Percentiles rank a stretch among this genome's conserved stretches.
These are phyloP conservation scores for Trametes meyenii DNA, from an alignment of 768 basidiomycete genomes.

Conservation along the genomic window DNA sequence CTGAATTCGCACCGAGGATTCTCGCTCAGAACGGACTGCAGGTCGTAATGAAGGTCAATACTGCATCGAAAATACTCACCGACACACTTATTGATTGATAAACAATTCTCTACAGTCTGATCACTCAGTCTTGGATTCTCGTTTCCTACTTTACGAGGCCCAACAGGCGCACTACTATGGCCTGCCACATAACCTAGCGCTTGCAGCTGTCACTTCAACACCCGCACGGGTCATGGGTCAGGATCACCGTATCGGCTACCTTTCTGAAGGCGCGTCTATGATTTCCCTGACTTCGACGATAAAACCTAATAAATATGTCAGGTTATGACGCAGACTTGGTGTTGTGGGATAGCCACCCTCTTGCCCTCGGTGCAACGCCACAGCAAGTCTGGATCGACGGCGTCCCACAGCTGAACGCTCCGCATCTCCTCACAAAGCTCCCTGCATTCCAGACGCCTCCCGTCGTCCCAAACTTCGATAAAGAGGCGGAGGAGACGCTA, in stretches of 20 bases:
- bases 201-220: conserved; percentile 70
- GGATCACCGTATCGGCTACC: conserved; percentile 68
- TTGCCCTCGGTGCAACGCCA: conserved; percentile 79
- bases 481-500: conserved; percentile 56
- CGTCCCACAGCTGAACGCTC: conserved; percentile 62
- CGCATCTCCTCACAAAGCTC: conserved; percentile 58
- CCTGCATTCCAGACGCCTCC: conserved; percentile 53
- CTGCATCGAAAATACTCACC: background rate
- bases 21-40: conserved; percentile 57
- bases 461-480: conserved; percentile 59
- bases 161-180: conserved; percentile 76
- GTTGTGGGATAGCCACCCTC: conserved; percentile 77
- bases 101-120: conserved; percentile 43
- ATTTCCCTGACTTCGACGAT: conserved; percentile 33
- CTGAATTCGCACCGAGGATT: conserved; percentile 65
- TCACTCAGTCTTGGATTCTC: conserved; percentile 55
- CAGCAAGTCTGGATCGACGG: conserved; percentile 87
- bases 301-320: background rate
- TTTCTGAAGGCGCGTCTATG: conserved; percentile 50
- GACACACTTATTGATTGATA: background rate
- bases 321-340: conserved; percentile 53
- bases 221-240: conserved; percentile 73
- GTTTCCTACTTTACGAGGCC: conserved; percentile 60
- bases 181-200: conserved; percentile 61
- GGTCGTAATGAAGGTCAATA: conserved; percentile 60